Base-by-base conservation (phyloP, 331 rosid species). In the Rosa hybrid region DNA sequence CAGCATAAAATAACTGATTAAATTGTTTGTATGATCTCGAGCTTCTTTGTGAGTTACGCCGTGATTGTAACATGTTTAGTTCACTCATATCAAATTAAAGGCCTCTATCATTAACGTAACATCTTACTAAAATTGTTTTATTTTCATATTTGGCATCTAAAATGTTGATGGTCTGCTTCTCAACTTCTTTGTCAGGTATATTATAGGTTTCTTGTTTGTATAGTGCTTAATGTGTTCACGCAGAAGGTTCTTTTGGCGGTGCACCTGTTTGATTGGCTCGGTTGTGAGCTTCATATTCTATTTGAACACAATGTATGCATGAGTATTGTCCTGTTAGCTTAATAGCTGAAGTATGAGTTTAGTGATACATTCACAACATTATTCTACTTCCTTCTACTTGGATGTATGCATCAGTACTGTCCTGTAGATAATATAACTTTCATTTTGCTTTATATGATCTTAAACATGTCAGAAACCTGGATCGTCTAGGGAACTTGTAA, bases 391-490 rank as follows among this genome's bases (percentile, higher is more conserved):
- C 77, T 57, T 6, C 13, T 38, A 21, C 68, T 74, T 75, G 21
- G 62, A 27, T 63, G 12, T 41, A 7, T 59, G 4, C 39, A 34
- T 34, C 39, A 34, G 39, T 34, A 34, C 39, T 30, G 46, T 17
- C 30, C 63, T 53, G 34, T 54, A 20, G 50, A 60, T 75, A 48
- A 59, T 59, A 23, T 21, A 44, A 59, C 3, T 23, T 53, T 16
- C 30, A 25, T 20, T 30, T 20, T 6, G 20, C 27, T 30, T 74
- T 82, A 30, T 27, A 74, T 69, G 45, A 69, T 81, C 50, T 48
- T 63, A 63, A 53, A 60, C 38, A 7, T 4, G 70, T 81, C 72
- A 70, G 81, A 76, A 54, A 76, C 69, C 70, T 78, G 65, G 87
- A 83, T 77, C 72, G 86, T 75, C 77, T 72, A 65, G 20, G 64